Percentiles rank a stretch among this genome's conserved stretches.
Conservation (phyloP, 2,329 filamentous ascomycete genomes). For the Claviceps sp. region DNA sequence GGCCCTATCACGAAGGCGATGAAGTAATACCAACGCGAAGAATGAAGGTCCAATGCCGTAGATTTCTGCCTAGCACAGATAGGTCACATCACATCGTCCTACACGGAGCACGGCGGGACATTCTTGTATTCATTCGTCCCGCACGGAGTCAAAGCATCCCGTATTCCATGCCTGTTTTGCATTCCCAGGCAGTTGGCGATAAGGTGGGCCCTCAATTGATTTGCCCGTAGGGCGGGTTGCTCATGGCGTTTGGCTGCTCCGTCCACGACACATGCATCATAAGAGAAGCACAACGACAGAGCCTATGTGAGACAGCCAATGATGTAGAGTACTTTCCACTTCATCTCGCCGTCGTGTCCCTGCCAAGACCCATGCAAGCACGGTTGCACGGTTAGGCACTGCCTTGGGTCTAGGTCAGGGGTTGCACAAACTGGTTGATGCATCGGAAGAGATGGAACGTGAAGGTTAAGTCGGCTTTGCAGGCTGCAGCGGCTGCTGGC, state of each 20-base stretch:
- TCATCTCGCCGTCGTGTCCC: not conserved
- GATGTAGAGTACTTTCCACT: not conserved
- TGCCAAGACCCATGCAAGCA: not conserved
- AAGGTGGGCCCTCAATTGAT: not conserved
- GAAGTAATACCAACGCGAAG: no score
- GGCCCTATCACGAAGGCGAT: no score
- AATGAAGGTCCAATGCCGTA: not conserved
- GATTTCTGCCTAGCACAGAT: not conserved
- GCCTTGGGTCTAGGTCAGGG: constrained; percentile 1
- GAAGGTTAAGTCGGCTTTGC: not conserved
- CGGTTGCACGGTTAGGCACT: not conserved
- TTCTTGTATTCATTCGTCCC: constrained; percentile 2
- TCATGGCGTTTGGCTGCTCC: not conserved
- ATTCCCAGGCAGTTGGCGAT: not conserved
- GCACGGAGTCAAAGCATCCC: not conserved
- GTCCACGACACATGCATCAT: no score
- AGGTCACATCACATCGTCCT: not conserved
- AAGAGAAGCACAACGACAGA: no score
- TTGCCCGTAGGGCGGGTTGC: not conserved
- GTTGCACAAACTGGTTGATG: not conserved
- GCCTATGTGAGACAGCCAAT: no score
- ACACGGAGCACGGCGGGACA: not conserved
- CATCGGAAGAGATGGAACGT: not conserved
- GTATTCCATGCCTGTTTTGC: not conserved
- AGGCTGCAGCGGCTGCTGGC: not conserved